Conservation (phyloP, 352 stramenopile species). For the Globisporangium irregulare region DNA sequence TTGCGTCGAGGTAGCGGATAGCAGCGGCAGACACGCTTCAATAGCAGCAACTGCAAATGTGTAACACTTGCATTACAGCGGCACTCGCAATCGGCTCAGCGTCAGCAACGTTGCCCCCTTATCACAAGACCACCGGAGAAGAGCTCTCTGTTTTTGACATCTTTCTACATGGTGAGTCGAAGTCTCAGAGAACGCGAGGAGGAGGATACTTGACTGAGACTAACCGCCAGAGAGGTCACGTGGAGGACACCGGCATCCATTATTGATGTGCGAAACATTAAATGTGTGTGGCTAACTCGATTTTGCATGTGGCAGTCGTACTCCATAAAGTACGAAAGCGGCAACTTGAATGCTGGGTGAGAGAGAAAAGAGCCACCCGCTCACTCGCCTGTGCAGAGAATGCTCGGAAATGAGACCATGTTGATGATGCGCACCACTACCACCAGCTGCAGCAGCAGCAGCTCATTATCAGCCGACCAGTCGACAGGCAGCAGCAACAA, state of each 20-base stretch:
- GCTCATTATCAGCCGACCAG: neutral
- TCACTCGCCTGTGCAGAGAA: neutral
- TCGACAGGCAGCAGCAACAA: neutral
- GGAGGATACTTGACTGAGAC: neutral
- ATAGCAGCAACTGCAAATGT: too few species aligned
- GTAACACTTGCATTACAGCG: too few species aligned
- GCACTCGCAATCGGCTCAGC: too few species aligned
- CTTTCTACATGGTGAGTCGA: neutral
- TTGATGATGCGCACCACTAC: neutral
- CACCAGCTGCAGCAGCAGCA: neutral
- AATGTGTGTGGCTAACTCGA: neutral
- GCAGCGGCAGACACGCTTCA: too few species aligned
- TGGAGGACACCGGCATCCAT: neutral
- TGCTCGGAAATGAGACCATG: neutral
- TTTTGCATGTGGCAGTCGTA: neutral
- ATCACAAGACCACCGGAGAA: neutral
- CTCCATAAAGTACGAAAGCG: neutral
- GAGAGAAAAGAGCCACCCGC: neutral
- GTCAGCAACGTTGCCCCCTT: neutral
- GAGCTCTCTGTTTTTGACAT: neutral
- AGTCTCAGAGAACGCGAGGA: neutral
- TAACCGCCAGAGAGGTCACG: too few species aligned
- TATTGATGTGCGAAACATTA: neutral
- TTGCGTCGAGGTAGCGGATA: too few species aligned
- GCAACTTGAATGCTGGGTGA: conserved; percentile 1